Conservation (phyloP, 495 filamentous ascomycete species). For the Penicillium simplicissimum region DNA sequence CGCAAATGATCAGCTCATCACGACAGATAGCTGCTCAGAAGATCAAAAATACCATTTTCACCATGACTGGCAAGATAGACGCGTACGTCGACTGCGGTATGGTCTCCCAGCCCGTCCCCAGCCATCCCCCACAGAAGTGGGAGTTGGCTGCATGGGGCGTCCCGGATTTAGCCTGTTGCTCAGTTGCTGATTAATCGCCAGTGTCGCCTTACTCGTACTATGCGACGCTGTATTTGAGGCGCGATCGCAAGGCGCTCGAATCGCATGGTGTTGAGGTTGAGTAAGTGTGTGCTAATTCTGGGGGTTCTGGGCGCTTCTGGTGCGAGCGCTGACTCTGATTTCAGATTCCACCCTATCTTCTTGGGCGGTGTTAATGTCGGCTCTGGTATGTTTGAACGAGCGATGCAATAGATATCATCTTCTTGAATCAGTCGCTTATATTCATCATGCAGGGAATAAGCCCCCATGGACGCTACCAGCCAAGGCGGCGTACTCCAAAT, state of each 20-base stretch:
- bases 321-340: slow-evolving; percentile 1
- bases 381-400: slow-evolving; percentile 48
- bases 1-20: slow-evolving; percentile 11
- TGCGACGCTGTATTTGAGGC: slow-evolving; percentile 57
- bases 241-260: slow-evolving; percentile 52
- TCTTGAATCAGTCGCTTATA: background rate
- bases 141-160: background rate
- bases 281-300: no score
- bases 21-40: background rate
- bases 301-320: no score
- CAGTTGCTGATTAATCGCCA: slow-evolving; percentile 26
- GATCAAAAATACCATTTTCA: background rate
- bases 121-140: background rate
- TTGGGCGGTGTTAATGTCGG: slow-evolving; percentile 70
- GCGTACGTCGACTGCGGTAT: slow-evolving; percentile 33
- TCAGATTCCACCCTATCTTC: slow-evolving; percentile 67
- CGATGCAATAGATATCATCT: background rate
- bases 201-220: slow-evolving; percentile 72
- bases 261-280: slow-evolving; percentile 62
- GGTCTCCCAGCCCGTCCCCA: slow-evolving; percentile 1
- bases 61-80: slow-evolving; percentile 31
- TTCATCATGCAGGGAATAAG: slow-evolving; percentile 56
- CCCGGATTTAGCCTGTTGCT: background rate
- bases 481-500: slow-evolving; percentile 58
- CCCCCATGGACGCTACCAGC: slow-evolving; percentile 70